These are phyloP conservation scores for Colletotrichum tamarilloi DNA, from an alignment of 2,329 filamentous ascomycete species.

Conservation along the genomic window DNA sequence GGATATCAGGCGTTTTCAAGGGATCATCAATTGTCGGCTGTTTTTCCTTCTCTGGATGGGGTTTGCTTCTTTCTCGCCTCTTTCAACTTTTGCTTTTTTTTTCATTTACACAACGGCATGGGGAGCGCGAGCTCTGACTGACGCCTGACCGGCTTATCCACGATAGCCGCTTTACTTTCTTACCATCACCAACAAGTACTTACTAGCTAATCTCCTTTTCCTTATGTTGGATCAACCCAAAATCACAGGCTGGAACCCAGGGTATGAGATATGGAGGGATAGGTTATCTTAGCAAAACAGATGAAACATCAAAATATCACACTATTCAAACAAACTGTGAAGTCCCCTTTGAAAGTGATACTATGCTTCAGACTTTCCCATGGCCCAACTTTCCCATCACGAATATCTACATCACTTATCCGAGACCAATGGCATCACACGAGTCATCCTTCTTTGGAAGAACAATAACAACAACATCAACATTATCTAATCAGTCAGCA, in stretches of 20 bases:
- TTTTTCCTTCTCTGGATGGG: neutral
- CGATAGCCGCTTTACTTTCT: neutral
- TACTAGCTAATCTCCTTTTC: slow-evolving; percentile 26
- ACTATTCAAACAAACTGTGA: slow-evolving; percentile 5
- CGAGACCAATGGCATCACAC: neutral
- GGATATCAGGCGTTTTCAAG: slow-evolving; percentile 19
- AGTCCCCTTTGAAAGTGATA: neutral
- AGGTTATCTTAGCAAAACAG: slow-evolving; percentile 29
- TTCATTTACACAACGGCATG: slow-evolving; percentile 7
- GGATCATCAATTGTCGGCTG: slow-evolving; percentile 14
- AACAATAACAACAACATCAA: slow-evolving; percentile 3
- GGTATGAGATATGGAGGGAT: slow-evolving; percentile 23
- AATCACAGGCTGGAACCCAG: slow-evolving; percentile 31
- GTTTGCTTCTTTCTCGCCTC: neutral
- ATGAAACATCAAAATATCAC: slow-evolving; percentile 21
- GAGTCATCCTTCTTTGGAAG: neutral
- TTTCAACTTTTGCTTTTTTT: neutral
- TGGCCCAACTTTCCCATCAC: neutral
- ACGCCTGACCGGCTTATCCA: neutral
- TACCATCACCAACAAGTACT: neutral
- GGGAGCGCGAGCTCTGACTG: slow-evolving; percentile 20
- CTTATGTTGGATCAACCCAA: slow-evolving; percentile 17
- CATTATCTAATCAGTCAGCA: neutral
- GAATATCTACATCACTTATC: neutral
- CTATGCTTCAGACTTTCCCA: neutral